Conservation (phyloP, 108 stramenopile genomes). For the Cyclotella atomus region DNA sequence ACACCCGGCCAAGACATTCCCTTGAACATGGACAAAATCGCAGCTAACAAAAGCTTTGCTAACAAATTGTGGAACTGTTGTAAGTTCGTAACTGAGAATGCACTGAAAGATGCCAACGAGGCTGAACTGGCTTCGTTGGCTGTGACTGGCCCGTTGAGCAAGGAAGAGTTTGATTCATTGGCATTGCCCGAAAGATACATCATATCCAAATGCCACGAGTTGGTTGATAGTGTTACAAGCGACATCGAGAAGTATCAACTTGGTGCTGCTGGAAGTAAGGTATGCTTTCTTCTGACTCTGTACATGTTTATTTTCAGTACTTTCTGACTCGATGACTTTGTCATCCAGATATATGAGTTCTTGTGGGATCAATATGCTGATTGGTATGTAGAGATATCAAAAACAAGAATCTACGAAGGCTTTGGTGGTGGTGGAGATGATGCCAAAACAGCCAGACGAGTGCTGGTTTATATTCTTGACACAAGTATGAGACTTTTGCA, state of each 20-base stretch:
- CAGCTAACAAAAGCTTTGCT: constrained; percentile 90
- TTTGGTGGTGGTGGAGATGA: constrained; percentile 79
- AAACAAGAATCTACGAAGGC: constrained; percentile 88
- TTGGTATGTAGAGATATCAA: constrained; percentile 96
- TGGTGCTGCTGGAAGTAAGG: constrained; percentile 87
- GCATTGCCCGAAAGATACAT: constrained; percentile 89
- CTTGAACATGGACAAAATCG: constrained; percentile 91
- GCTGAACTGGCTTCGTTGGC: constrained; percentile 63
- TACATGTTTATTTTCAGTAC: neutral
- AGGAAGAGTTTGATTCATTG: constrained; percentile 79
- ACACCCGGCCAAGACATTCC: constrained; percentile 96
- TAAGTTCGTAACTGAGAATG: constrained; percentile 90
- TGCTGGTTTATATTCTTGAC: constrained; percentile 96
- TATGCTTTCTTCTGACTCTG: constrained; percentile 7
- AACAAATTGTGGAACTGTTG: constrained; percentile 99
- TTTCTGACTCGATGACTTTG: constrained; percentile 10
- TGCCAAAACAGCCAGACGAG: constrained; percentile 80
- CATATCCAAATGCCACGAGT: constrained; percentile 87
- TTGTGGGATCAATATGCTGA: constrained; percentile 98
- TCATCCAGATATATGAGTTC: constrained; percentile 82
- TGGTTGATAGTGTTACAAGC: constrained; percentile 82
- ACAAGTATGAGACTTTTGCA: constrained; percentile 92
- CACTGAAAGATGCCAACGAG: constrained; percentile 72
- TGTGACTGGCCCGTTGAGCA: constrained; percentile 75
- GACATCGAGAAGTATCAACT: constrained; percentile 91